These are phyloP conservation scores for Funneliformis geosporum DNA, from an alignment of 192 early-diverging fungal genomes.

Conservation along the genomic window DNA sequence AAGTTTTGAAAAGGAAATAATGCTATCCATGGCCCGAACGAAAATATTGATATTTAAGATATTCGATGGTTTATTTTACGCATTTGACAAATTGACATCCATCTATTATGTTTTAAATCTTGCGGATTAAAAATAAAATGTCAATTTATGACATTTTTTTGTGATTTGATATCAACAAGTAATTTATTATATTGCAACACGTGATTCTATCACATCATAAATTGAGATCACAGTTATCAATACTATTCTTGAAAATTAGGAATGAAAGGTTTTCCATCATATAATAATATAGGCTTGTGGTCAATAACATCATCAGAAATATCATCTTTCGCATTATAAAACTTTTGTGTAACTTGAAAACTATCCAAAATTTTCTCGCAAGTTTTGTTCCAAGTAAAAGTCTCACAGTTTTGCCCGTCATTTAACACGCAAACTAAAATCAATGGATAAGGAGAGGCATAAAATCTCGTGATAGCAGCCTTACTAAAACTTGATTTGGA, in stretches of 20 bases:
- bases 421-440: neutral
- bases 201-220: neutral
- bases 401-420: neutral
- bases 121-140: too few species aligned
- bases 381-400: slow-evolving; percentile 13
- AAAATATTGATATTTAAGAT: too few species aligned
- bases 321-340: neutral
- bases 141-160: too few species aligned
- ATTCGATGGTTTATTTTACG: too few species aligned
- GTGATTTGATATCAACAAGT: too few species aligned
- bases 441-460: neutral
- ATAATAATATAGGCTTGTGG: neutral
- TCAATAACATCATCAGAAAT: neutral
- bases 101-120: too few species aligned
- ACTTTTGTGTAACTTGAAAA: neutral
- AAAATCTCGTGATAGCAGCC: neutral
- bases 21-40: too few species aligned
- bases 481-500: neutral
- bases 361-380: slow-evolving; percentile 11
- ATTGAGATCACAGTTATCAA: neutral
- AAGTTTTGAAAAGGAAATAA: too few species aligned
- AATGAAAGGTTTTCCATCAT: slow-evolving; percentile 16
- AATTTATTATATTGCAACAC: too few species aligned
- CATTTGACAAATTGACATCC: too few species aligned
- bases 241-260: neutral